Percentiles rank a stretch among this genome's conserved stretches.
Evolutionary conservation across 192 early-diverging fungal species (phyloP).

Genomic region (Oehlia diaphana): DNA sequence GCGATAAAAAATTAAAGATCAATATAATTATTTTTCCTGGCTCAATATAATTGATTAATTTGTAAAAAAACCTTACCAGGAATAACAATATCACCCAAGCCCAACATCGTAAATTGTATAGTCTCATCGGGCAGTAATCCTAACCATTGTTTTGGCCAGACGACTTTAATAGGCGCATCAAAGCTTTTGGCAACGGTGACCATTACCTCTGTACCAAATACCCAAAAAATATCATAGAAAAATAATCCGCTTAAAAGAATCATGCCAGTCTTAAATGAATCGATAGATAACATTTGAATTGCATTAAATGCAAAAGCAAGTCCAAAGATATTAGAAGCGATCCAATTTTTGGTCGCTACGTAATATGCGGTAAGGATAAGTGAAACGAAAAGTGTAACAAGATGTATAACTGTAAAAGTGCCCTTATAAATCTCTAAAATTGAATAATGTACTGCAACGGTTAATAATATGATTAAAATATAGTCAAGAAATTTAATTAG

Average conservation of each 20-base stretch:
- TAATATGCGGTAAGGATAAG: conserved; percentile 71
- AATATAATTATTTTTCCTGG: background rate
- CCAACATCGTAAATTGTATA: conserved; percentile 84
- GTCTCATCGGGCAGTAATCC: conserved; percentile 46
- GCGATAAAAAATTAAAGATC: background rate
- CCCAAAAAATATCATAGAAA: conserved; percentile 98
- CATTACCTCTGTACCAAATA: conserved; percentile 99
- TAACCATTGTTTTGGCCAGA: conserved; percentile 78
- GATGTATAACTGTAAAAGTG: conserved; percentile 68
- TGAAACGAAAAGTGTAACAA: conserved; percentile 57
- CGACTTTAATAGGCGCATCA: conserved; percentile 96
- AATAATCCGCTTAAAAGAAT: conserved; percentile 89
- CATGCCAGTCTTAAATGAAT: conserved; percentile 97
- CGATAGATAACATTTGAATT: conserved; percentile 83
- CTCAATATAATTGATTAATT: background rate
- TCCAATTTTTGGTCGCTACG: conserved; percentile 88
- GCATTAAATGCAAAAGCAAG: conserved; percentile 84
- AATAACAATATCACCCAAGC: conserved; percentile 95
- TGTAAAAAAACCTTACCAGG: conserved; percentile 60
- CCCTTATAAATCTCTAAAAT: conserved; percentile 49
- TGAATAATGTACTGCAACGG: background rate
- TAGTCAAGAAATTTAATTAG: background rate
- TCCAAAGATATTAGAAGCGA: conserved; percentile 86
- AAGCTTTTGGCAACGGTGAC: conserved; percentile 95
- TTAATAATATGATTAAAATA: background rate